Evolutionary conservation across 2,329 filamentous ascomycete genomes (phyloP).

Genomic region (Amphichorda felina): DNA sequence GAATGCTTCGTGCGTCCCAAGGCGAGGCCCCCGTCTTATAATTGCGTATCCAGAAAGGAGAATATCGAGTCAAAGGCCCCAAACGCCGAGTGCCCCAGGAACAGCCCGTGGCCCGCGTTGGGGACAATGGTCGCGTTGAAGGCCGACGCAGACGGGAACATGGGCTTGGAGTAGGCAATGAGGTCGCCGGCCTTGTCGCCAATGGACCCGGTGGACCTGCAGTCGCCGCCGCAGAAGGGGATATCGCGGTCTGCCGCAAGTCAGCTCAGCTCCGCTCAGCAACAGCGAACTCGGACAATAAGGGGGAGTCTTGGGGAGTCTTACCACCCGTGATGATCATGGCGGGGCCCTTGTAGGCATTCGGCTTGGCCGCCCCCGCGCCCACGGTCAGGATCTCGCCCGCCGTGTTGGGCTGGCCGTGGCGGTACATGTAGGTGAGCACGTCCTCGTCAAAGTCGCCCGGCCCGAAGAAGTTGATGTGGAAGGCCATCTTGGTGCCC

Average conservation of each 20-base stretch:
- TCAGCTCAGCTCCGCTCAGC: not conserved
- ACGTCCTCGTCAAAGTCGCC: constrained; percentile 42
- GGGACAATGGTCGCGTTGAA: constrained; percentile 44
- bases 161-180: constrained; percentile 24
- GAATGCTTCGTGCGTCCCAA: not conserved
- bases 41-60: constrained; percentile 18
- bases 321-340: constrained; percentile 45
- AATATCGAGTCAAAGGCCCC: constrained; percentile 22
- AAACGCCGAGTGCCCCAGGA: constrained; percentile 25
- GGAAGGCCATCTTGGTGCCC: constrained; percentile 31
- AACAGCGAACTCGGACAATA: not conserved
- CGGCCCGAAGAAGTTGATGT: constrained; percentile 40
- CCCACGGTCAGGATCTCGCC: constrained; percentile 49
- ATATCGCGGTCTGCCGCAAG: constrained; percentile 27
- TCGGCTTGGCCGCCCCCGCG: constrained; percentile 17
- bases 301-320: constrained; percentile 5
- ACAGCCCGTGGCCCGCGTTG: constrained; percentile 37
- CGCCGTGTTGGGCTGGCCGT: constrained; percentile 42
- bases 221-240: constrained; percentile 53
- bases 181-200: constrained; percentile 23
- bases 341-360: constrained; percentile 38
- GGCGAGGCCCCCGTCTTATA: constrained; percentile 1
- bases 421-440: constrained; percentile 29
- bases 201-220: constrained; percentile 28
- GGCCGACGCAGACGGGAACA: constrained; percentile 29